A percentile compares a stretch with the other conserved stretches of the same genome.
Evolutionary conservation across 306 rosid species (phyloP).

Genomic region (Cercis canadensis): DNA sequence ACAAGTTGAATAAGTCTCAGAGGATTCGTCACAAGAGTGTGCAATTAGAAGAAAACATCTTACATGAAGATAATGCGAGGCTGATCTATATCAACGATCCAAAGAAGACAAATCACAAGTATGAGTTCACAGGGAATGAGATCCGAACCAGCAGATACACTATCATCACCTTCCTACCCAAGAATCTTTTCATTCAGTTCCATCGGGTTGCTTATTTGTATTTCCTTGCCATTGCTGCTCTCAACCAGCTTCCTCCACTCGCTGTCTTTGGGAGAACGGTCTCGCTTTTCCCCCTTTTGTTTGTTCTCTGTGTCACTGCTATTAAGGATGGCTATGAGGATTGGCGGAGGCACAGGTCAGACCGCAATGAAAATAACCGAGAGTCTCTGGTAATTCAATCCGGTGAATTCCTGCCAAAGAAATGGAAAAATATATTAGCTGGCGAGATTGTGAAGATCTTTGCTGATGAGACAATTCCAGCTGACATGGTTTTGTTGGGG

Average conservation of each 20-base stretch:
- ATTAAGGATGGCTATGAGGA: conserved; percentile 98
- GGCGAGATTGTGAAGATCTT: conserved; percentile 88
- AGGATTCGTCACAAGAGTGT: conserved; percentile 67
- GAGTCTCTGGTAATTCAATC: conserved; percentile 68
- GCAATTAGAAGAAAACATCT: conserved; percentile 61
- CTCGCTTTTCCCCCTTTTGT: conserved; percentile 84
- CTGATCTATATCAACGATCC: conserved; percentile 84
- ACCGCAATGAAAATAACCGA: conserved; percentile 84
- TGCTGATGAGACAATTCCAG: conserved; percentile 86
- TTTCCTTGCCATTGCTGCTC: conserved; percentile 92
- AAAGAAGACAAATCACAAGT: conserved; percentile 74
- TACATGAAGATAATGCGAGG: conserved; percentile 74
- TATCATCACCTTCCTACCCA: conserved; percentile 80
- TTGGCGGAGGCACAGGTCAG: conserved; percentile 94
- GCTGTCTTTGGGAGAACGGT: conserved; percentile 96
- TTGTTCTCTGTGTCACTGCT: conserved; percentile 92
- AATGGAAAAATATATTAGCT: conserved; percentile 79
- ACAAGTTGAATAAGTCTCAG: conserved; percentile 57
- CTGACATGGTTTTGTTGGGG: conserved; percentile 94
- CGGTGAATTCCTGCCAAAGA: conserved; percentile 63
- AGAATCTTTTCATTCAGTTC: conserved; percentile 91
- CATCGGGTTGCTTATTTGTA: conserved; percentile 94
- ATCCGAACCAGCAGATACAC: conserved; percentile 87
- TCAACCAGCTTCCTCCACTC: conserved; percentile 96
- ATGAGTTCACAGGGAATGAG: conserved; percentile 91